Evolutionary conservation across 192 early-diverging fungal species (phyloP).

Genomic region (Kappamyces sp.): DNA sequence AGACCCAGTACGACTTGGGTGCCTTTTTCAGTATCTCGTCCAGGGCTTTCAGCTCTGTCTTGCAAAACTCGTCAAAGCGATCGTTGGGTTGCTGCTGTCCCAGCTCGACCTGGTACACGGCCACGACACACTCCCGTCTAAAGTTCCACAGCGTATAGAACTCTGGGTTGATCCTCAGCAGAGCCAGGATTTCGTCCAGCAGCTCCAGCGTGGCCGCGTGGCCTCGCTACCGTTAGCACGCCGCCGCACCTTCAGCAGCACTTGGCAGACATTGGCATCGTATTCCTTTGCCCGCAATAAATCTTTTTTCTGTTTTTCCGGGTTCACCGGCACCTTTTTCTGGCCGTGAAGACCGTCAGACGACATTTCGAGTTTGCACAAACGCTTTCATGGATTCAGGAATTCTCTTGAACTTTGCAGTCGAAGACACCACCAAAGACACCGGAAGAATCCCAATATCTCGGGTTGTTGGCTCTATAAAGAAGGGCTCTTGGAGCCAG

Average conservation of each 20-base stretch:
- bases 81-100: constrained; percentile 2
- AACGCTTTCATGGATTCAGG: too few species aligned
- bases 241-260: constrained; percentile 17
- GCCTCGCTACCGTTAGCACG: constrained; percentile 23
- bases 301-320: constrained; percentile 3
- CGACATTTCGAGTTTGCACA: background rate
- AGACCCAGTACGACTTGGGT: constrained; percentile 97
- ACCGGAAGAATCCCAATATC: background rate
- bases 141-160: constrained; percentile 94
- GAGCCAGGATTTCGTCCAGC: constrained; percentile 57
- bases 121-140: constrained; percentile 65
- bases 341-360: constrained; percentile 12
- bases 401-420: background rate
- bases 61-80: constrained; percentile 24
- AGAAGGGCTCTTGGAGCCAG: constrained; percentile 32
- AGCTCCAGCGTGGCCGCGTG: constrained; percentile 29
- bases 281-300: background rate
- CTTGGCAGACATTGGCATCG: background rate
- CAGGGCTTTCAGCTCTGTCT: constrained; percentile 69
- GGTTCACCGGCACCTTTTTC: background rate
- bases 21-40: constrained; percentile 66
- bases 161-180: constrained; percentile 83
- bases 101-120: constrained; percentile 22
- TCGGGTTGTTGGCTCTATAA: constrained; percentile 7
- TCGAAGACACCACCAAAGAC: background rate